These are phyloP conservation scores for Pseudoneurospora amorphoporcata DNA, from an alignment of 495 filamentous ascomycete species.

Conservation along the genomic window DNA sequence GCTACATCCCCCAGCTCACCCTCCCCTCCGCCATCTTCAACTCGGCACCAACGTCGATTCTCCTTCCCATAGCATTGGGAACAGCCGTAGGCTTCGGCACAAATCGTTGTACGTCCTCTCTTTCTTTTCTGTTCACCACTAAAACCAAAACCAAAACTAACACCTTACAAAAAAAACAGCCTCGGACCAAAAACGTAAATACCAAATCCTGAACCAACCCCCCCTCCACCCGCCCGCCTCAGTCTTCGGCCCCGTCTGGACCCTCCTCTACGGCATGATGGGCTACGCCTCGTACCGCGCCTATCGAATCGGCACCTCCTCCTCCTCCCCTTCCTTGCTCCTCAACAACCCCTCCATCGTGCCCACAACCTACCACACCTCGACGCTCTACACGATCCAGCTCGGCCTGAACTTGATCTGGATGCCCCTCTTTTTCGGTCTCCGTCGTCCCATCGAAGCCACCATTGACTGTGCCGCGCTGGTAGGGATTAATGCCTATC, in stretches of 20 bases:
- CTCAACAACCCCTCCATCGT: constrained; percentile 2
- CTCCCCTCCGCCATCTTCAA: constrained; percentile 56
- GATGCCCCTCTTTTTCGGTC: constrained; percentile 88
- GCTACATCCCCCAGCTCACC: constrained; percentile 51
- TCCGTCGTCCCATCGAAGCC: constrained; percentile 59
- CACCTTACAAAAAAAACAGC: constrained; percentile 16
- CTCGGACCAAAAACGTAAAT: constrained; percentile 45
- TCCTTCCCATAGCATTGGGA: constrained; percentile 57
- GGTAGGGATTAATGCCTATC: constrained; percentile 53
- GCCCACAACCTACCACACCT: constrained; percentile 41
- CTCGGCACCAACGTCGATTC: constrained; percentile 54
- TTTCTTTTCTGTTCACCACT: background rate
- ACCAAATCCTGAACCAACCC: constrained; percentile 63
- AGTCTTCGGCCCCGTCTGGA: constrained; percentile 83
- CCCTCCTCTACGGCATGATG: constrained; percentile 75
- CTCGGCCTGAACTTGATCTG: constrained; percentile 75
- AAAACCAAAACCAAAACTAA: background rate
- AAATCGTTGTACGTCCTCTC: constrained; percentile 35
- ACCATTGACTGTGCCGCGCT: constrained; percentile 66
- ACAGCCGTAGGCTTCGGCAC: constrained; percentile 52
- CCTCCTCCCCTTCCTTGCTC: constrained; percentile 12
- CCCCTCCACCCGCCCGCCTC: constrained; percentile 68
- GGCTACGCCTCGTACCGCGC: constrained; percentile 75
- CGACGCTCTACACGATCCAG: constrained; percentile 73
- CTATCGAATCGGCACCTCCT: constrained; percentile 42